A percentile compares a stretch with the other conserved stretches of the same genome.
Evolutionary conservation across 2,329 filamentous ascomycete species (phyloP).

Genomic region (Blastomyces gilchristii): DNA sequence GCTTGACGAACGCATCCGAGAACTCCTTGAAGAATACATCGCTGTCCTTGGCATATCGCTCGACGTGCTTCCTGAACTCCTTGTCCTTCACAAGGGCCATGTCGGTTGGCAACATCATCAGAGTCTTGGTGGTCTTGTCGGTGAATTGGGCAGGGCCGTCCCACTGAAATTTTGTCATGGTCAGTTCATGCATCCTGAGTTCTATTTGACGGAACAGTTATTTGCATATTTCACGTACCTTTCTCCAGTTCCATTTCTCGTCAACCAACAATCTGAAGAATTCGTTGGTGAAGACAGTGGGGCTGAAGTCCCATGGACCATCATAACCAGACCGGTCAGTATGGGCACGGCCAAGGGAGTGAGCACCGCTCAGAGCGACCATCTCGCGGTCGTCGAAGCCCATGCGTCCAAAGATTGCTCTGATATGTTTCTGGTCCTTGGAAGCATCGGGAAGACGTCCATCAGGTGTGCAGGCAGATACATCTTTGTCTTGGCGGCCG

Average conservation of each 20-base stretch:
- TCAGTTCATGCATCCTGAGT: background rate
- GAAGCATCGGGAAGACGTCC: conserved; percentile 77
- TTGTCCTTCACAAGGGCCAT: conserved; percentile 82
- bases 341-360: conserved; percentile 85
- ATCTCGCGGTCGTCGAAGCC: conserved; percentile 97
- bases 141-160: conserved; percentile 83
- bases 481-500: conserved; percentile 69
- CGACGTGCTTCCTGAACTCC: conserved; percentile 66
- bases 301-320: conserved; percentile 87
- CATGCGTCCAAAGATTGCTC: conserved; percentile 92
- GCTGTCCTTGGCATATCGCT: conserved; percentile 85
- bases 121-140: conserved; percentile 71
- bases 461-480: conserved; percentile 80
- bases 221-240: conserved; percentile 27
- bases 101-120: conserved; percentile 98
- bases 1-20: conserved; percentile 61
- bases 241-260: conserved; percentile 86
- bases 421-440: conserved; percentile 70
- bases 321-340: conserved; percentile 76
- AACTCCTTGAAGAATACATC: conserved; percentile 93
- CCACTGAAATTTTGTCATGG: conserved; percentile 43
- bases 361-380: conserved; percentile 75
- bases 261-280: conserved; percentile 79
- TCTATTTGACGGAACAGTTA: background rate
- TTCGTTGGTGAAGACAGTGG: conserved; percentile 87